phyloP scores from a whole-genome alignment of 2,329 filamentous ascomycete genomes.

The Colletotrichum spaethianum region DNA sequence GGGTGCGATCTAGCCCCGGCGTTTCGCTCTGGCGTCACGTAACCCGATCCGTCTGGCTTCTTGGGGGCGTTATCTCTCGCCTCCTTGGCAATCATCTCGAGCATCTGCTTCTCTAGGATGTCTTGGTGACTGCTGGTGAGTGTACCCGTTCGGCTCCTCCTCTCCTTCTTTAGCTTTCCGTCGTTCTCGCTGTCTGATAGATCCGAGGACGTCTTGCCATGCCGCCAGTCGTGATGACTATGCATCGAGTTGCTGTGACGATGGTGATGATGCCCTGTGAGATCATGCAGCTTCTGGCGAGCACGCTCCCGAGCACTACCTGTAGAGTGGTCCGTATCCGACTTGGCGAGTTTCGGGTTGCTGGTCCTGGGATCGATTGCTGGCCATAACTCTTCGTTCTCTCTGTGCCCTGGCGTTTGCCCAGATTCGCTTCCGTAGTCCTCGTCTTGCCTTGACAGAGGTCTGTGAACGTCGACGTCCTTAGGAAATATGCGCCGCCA shows the following conservation, averaged over 20 bases:
- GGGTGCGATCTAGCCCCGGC: conserved; percentile 45
- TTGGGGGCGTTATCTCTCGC: conserved; percentile 57
- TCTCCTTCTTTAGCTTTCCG: conserved; percentile 48
- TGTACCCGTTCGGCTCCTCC: conserved; percentile 60
- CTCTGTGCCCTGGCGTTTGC: conserved; percentile 15
- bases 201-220: conserved; percentile 69
- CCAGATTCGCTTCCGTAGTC: conserved; percentile 38
- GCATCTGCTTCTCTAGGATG: conserved; percentile 73
- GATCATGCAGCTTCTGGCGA: conserved; percentile 71
- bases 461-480: conserved; percentile 46
- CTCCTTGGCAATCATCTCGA: conserved; percentile 71
- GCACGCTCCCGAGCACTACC: conserved; percentile 71
- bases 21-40: conserved; percentile 40
- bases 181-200: conserved; percentile 72
- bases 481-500: conserved; percentile 80
- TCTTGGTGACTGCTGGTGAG: conserved; percentile 65
- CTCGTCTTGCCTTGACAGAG: conserved; percentile 47
- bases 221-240: conserved; percentile 67
- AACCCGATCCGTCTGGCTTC: conserved; percentile 11
- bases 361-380: conserved; percentile 43
- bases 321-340: conserved; percentile 60
- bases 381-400: conserved; percentile 17
- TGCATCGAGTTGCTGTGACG: conserved; percentile 64
- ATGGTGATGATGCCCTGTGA: conserved; percentile 66
- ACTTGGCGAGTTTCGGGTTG: conserved; percentile 42